Percentiles rank a stretch among this genome's conserved stretches.
Evolutionary conservation across 2,329 filamentous ascomycete genomes (phyloP).

Genomic region (Exophiala viscosa): DNA sequence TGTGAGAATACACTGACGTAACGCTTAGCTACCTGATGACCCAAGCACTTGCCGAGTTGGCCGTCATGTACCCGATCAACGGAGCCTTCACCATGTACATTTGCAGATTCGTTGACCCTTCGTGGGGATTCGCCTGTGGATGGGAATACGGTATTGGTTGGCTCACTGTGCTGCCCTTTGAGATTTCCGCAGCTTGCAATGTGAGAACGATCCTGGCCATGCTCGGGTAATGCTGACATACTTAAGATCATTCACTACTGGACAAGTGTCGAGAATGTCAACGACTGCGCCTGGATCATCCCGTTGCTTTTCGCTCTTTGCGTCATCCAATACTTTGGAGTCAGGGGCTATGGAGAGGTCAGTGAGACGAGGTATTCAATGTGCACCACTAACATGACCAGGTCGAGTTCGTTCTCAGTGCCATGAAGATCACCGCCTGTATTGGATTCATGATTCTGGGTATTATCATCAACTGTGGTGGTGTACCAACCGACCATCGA

Average conservation of each 20-base stretch:
- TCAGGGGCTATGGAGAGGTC: constrained; percentile 44
- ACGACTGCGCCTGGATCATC: constrained; percentile 30
- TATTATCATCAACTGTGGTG: constrained; percentile 79
- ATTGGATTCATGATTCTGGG: constrained; percentile 72
- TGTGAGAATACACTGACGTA: constrained; percentile 43
- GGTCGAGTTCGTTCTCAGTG: constrained; percentile 56
- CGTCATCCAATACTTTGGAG: constrained; percentile 46
- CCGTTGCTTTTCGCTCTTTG: constrained; percentile 13
- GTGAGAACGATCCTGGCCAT: constrained; percentile 1
- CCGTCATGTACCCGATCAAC: constrained; percentile 85
- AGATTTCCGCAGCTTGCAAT: constrained; percentile 54
- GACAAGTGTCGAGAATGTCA: constrained; percentile 37
- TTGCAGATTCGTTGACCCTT: constrained; percentile 85
- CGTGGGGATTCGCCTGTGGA: constrained; percentile 38
- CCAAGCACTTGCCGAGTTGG: constrained; percentile 75
- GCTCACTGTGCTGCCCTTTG: constrained; percentile 67
- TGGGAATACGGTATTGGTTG: constrained; percentile 52
- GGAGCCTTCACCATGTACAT: constrained; percentile 91
- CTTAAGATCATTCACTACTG: constrained; percentile 58
- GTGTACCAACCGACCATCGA: constrained; percentile 35
- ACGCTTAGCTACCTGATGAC: constrained; percentile 44
- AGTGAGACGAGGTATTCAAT: constrained; percentile 4
- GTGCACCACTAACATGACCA: constrained; percentile 2
- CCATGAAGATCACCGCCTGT: constrained; percentile 57
- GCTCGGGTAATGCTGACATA: constrained; percentile 46